Evolutionary conservation across 1,139 yeast species (phyloP).

Genomic region (Candida anutae): DNA sequence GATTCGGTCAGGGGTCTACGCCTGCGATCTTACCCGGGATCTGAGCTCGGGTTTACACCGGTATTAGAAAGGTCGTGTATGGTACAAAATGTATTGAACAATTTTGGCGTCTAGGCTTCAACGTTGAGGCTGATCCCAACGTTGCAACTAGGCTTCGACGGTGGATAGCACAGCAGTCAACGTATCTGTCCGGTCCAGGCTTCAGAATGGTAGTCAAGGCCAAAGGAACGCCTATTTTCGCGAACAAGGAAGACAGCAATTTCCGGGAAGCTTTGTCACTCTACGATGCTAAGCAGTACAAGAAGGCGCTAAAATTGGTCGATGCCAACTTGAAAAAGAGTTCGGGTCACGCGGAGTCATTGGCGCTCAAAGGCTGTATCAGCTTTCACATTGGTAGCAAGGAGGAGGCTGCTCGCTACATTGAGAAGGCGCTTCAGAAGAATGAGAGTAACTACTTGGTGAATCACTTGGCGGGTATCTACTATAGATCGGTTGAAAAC

Average conservation of each 20-base stretch:
- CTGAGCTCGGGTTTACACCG: too few species aligned
- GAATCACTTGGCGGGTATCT: constrained; percentile 82
- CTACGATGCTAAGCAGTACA: constrained; percentile 81
- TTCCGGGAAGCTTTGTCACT: constrained; percentile 78
- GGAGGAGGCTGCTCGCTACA: constrained; percentile 58
- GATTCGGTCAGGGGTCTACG: too few species aligned
- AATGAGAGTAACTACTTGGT: constrained; percentile 59
- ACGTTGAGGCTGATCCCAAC: too few species aligned
- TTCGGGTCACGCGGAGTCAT: constrained; percentile 69
- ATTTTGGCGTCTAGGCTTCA: too few species aligned
- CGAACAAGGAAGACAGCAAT: constrained; percentile 54
- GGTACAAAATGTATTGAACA: too few species aligned
- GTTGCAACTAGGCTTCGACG: too few species aligned
- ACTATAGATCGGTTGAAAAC: constrained; percentile 61
- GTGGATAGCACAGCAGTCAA: too few species aligned
- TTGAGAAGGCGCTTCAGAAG: constrained; percentile 53
- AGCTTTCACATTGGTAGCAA: constrained; percentile 45
- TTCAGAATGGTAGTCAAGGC: constrained; percentile 15
- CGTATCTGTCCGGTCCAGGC: too few species aligned
- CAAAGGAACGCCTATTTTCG: constrained; percentile 27
- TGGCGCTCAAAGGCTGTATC: constrained; percentile 78
- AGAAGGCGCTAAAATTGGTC: constrained; percentile 69
- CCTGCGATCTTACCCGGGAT: too few species aligned
- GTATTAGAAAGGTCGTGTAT: too few species aligned
- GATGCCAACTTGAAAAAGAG: constrained; percentile 75